phyloP scores from a whole-genome alignment of 2,329 filamentous ascomycete species.

The Trichophaea hybrida region DNA sequence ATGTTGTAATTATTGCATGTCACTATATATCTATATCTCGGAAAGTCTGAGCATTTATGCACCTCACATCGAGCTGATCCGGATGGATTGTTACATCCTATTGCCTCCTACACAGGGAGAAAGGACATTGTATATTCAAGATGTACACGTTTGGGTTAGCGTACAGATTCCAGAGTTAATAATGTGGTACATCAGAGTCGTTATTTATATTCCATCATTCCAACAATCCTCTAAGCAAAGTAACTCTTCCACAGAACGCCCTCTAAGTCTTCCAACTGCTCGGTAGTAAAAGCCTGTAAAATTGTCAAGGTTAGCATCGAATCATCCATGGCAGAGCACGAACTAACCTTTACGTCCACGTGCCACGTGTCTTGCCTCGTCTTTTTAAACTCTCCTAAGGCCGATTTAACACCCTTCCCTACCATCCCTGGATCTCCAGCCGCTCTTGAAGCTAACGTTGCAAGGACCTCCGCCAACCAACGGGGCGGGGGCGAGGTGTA shows the following conservation, averaged over 20 bases:
- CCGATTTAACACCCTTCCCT: slow-evolving; percentile 86
- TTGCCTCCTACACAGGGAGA: no score
- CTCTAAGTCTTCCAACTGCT: slow-evolving; percentile 88
- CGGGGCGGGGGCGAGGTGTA: slow-evolving; percentile 81
- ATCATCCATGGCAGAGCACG: neutral
- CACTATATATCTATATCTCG: no score
- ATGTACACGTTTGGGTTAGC: neutral
- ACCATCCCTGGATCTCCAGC: slow-evolving; percentile 83
- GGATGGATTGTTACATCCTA: no score
- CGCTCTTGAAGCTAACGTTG: slow-evolving; percentile 68
- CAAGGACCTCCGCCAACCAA: slow-evolving; percentile 90
- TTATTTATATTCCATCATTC: neutral
- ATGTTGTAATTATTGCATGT: no score
- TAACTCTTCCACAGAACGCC: slow-evolving; percentile 99
- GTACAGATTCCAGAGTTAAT: no score
- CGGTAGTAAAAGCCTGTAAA: slow-evolving; percentile 62
- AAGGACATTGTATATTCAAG: neutral
- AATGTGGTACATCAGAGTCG: no score
- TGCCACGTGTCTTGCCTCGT: slow-evolving; percentile 97
- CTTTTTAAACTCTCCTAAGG: slow-evolving; percentile 97
- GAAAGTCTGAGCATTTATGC: no score
- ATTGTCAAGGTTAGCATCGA: slow-evolving; percentile 21
- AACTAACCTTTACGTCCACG: slow-evolving; percentile 84
- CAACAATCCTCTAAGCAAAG: slow-evolving; percentile 50
- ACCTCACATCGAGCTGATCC: no score